A percentile compares a stretch with the other conserved stretches of the same genome.
Evolutionary conservation across 2,329 filamentous ascomycete genomes (phyloP).

Genomic region (Juglanconis oblonga): DNA sequence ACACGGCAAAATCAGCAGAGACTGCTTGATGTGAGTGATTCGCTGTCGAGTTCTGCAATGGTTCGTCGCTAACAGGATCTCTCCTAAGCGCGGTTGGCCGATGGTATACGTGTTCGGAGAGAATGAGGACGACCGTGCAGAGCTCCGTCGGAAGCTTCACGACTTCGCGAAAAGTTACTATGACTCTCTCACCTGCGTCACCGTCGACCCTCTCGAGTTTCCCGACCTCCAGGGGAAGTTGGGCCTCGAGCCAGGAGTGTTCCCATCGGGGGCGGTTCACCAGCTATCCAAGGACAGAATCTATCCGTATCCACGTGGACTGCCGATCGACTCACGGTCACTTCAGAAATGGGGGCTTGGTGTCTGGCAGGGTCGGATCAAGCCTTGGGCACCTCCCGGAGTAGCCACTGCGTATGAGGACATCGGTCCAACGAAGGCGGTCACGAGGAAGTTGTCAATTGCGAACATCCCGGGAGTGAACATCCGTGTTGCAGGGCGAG

Average conservation of each 20-base stretch:
- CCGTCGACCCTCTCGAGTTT: conserved; percentile 34
- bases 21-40: conserved; percentile 31
- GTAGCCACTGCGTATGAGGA: conserved; percentile 24
- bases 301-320: conserved; percentile 33
- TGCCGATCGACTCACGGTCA: conserved; percentile 24
- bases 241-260: conserved; percentile 27
- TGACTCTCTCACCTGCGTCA: conserved; percentile 32
- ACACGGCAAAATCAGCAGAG: conserved; percentile 30
- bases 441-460: conserved; percentile 20
- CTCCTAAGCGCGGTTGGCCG: conserved; percentile 30
- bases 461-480: conserved; percentile 22
- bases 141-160: conserved; percentile 27
- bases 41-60: not conserved
- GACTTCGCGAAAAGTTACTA: conserved; percentile 32
- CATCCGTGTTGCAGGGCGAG: conserved; percentile 22
- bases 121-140: conserved; percentile 27
- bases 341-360: conserved; percentile 35
- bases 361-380: conserved; percentile 34
- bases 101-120: conserved; percentile 37
- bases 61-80: not conserved
- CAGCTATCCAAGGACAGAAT: conserved; percentile 33
- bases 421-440: conserved; percentile 23
- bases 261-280: conserved; percentile 33
- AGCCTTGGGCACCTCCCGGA: conserved; percentile 32
- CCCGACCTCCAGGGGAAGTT: conserved; percentile 31